phyloP scores from a whole-genome alignment of 352 stramenopile species.

The Phytophthora podocarpi region DNA sequence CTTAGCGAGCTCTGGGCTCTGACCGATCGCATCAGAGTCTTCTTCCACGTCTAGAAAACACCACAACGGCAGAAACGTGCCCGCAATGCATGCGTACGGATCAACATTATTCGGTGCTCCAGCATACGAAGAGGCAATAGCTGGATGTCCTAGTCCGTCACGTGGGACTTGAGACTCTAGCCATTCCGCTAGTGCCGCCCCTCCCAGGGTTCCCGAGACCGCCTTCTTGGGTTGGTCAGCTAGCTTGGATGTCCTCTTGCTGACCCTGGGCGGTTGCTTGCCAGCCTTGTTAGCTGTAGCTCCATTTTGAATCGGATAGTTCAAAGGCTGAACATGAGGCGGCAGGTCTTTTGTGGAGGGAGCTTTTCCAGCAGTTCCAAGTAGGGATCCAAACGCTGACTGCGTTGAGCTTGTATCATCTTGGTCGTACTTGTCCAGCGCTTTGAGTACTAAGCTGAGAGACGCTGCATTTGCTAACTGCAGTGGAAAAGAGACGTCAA shows the following conservation, averaged over 20 bases:
- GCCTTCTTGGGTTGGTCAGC: constrained; percentile 15
- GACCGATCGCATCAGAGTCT: neutral
- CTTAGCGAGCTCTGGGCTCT: constrained; percentile 24
- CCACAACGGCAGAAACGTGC: constrained; percentile 73
- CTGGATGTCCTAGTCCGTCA: constrained; percentile 53
- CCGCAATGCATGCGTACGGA: constrained; percentile 34
- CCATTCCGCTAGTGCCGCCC: constrained; percentile 47
- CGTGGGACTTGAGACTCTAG: constrained; percentile 49
- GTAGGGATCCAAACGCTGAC: constrained; percentile 33
- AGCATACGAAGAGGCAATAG: constrained; percentile 29
- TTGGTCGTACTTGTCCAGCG: constrained; percentile 67
- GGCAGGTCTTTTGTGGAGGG: constrained; percentile 15
- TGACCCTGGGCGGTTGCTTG: constrained; percentile 9
- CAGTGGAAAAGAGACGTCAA: constrained; percentile 6
- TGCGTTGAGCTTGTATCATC: constrained; percentile 30
- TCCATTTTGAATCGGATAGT: constrained; percentile 23
- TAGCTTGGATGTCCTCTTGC: constrained; percentile 12
- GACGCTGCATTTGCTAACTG: constrained; percentile 43
- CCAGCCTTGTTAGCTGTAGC: neutral
- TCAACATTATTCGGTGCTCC: constrained; percentile 7
- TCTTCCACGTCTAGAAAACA: constrained; percentile 72
- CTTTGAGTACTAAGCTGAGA: constrained; percentile 60
- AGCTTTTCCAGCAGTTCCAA: constrained; percentile 24
- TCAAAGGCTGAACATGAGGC: constrained; percentile 16
- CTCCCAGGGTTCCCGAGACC: constrained; percentile 19